Evolutionary conservation across 257 asterid species (phyloP).

Genomic region (Ligustrum vulgare): DNA sequence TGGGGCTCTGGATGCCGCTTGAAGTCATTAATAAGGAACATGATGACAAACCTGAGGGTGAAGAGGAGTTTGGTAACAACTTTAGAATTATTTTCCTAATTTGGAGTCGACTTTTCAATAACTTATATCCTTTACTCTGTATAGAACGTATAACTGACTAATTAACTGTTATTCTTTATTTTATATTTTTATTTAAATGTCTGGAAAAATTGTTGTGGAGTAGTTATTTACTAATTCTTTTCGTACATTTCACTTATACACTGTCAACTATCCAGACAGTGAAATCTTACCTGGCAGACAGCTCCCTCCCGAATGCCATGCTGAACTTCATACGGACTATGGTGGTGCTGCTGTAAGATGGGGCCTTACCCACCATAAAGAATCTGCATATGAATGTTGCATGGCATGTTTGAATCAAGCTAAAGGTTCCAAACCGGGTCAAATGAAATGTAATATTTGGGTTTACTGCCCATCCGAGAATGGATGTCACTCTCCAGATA

Average conservation of each 20-base stretch:
- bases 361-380: conserved; percentile 94
- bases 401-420: conserved; percentile 89
- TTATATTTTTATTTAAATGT: not conserved
- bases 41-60: conserved; percentile 85
- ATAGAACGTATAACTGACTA: not conserved
- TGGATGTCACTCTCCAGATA: conserved; percentile 92
- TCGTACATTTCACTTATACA: not conserved
- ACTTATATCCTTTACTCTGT: not conserved
- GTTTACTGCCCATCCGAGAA: conserved; percentile 84
- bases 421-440: conserved; percentile 57
- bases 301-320: conserved; percentile 82
- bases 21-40: conserved; percentile 61
- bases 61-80: conserved; percentile 68
- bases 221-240: not conserved
- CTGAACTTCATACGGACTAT: conserved; percentile 82
- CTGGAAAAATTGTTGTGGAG: not conserved
- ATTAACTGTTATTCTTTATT: not conserved
- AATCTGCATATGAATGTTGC: conserved; percentile 93
- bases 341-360: conserved; percentile 84
- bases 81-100: conserved; percentile 3
- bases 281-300: conserved; percentile 70
- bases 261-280: conserved; percentile 43
- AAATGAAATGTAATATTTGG: conserved; percentile 78
- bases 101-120: not conserved
- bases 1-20: conserved; percentile 86